Evolutionary conservation across 352 stramenopile genomes (phyloP), one percentile per base, ranked within the genome.

Genomic region (Globisporangium paddicum): DNA sequence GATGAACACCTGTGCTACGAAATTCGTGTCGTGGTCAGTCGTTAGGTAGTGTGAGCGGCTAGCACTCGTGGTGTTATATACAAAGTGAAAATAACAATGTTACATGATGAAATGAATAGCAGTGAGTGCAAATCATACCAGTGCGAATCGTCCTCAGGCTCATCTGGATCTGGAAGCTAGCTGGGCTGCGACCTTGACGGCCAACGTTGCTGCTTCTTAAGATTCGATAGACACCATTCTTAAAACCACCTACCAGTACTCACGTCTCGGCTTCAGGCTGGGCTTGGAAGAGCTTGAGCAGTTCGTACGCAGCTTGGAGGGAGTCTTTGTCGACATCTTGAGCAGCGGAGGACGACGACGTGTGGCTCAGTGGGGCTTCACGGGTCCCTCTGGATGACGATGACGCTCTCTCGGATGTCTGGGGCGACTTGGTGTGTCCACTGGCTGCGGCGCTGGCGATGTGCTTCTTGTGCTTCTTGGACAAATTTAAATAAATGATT

Each of bases 401-500:
- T 3, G 23, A 48, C 11, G 18, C 18, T n/a, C 11, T 48, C 10
- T 48, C 42, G 32, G 6, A 32, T 40, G 5, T 5, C 48, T 37
- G 32, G 13, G 48, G 41, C 4, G 9, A 11, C 18, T 58, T 58
- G 23, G 21, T 58, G 18, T 47, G 35, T 25, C 34, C 38, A 34
- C 32, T 44, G 32, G 21, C 6, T 25, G 23, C 9, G 19, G 34
- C 47, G 34, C 5, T 34, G 16, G 32, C 19, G 11, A 16, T 35
- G 10, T 37, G 32, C 32, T 66, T 67, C 63, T 88, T 89, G 28
- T 72, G 56, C 44, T 86, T 83, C 64, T 84, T 89, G 28, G 77
- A 88, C 41, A 90, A 44, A 34, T 89, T 88, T 70, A 90, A 82
- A 73, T 90, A 90, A 58, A 90, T 88, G 68, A 90, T 88, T 7